Base-by-base conservation (phyloP, 257 asterid genomes). In the Henckelia pumila region DNA sequence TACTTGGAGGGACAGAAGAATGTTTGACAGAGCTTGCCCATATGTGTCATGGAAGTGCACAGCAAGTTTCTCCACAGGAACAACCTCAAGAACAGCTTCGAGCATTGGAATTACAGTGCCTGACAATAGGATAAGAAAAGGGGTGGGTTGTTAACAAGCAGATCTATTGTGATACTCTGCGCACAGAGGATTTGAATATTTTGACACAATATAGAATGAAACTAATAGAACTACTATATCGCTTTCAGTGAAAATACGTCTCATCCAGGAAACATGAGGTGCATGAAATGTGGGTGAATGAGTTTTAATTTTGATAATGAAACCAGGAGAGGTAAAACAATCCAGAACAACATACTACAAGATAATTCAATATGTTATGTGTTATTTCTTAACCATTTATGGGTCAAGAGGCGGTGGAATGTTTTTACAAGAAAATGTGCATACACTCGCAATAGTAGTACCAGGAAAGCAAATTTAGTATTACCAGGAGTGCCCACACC, bases 401-500 rank as follows among this genome's bases (percentile, higher is more conserved):
- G 20, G 16, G 11, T 7, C 24, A 29, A 23, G 64, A 60, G 17
- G 72, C 57, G 55, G 37, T 58, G 28, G 30, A 64, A 63, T 66
- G 56, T 67, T 66, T 67, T 66, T 40, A 64, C 23, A 75, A 71
- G 40, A 44, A 66, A 66, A 66, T 50, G 35, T 25, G 60, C 53
- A 26, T 64, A 49, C 26, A 14, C 66, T 28, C 64, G 72, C 90
- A 70, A 95, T 96, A 40, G 50, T 3, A 13, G 71, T 93, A 70
- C 96, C 97, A 40, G n/a, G 6, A 40, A 66, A 62, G 35, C 33
- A 60, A 58, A 22, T 56, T 56, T 50, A 24, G 68, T 24, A 69
- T 75, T 93, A 93, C 99, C 97, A 73, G 97, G 99, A 75, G 97
- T 90, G 68, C 97, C 97, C 68, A 90, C 95, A 52, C 99, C 96